Evolutionary conservation across 805 yeast genomes (phyloP).

Genomic region (Pichia insulana): DNA sequence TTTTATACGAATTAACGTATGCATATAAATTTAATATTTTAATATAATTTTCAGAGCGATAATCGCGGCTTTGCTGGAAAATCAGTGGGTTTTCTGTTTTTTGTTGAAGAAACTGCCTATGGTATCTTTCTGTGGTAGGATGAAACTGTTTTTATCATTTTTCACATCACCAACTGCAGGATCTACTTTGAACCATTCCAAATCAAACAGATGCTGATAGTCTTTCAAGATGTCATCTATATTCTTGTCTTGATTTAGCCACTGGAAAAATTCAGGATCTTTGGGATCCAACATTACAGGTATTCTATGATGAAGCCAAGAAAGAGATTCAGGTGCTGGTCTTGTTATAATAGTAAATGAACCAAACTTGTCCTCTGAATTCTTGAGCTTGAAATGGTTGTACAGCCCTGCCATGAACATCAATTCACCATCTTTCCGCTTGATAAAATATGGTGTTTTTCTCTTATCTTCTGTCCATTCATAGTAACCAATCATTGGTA

Average conservation of each 20-base stretch:
- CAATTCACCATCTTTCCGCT: slow-evolving; percentile 41
- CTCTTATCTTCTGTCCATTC: slow-evolving; percentile 52
- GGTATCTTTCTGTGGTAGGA: slow-evolving; percentile 14
- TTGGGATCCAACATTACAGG: slow-evolving; percentile 64
- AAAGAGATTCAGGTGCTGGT: slow-evolving; percentile 49
- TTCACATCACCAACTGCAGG: slow-evolving; percentile 55
- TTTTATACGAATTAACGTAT: not conserved
- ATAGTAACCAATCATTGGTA: slow-evolving; percentile 77
- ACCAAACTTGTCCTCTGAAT: slow-evolving; percentile 24
- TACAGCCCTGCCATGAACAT: slow-evolving; percentile 61
- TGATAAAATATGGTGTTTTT: slow-evolving; percentile 60
- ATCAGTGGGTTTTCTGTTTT: not conserved
- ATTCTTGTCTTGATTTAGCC: slow-evolving; percentile 42
- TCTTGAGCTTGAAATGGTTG: slow-evolving; percentile 16
- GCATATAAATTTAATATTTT: not conserved
- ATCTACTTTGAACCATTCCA: slow-evolving; percentile 49
- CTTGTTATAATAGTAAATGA: slow-evolving; percentile 71
- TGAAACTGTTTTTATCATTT: slow-evolving; percentile 37
- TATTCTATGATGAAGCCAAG: slow-evolving; percentile 71
- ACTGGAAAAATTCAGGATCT: slow-evolving; percentile 45
- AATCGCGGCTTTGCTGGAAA: too few relatives aligned
- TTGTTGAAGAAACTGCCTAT: not conserved
- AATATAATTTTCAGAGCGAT: too few relatives aligned
- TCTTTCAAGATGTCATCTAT: slow-evolving; percentile 34
- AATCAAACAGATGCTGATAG: slow-evolving; percentile 21